Percentiles rank a stretch among this genome's conserved stretches.
phyloP scores from a whole-genome alignment of 768 basidiomycete species.

The Termitomyces bulborhizus region DNA sequence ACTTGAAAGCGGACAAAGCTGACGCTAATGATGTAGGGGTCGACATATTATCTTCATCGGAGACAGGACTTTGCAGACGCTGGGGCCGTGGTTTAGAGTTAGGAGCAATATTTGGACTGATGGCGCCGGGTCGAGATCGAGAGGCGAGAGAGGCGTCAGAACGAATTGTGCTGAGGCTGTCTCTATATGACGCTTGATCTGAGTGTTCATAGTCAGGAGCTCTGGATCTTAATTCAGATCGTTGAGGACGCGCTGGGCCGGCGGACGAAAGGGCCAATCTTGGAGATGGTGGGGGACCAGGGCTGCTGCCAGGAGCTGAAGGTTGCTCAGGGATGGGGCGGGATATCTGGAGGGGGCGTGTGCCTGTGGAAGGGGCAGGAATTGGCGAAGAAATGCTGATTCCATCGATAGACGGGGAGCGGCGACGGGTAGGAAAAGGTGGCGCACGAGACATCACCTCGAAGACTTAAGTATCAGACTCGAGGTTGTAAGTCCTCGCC shows the following conservation, averaged over 20 bases:
- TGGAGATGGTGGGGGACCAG: slow-evolving; percentile 29
- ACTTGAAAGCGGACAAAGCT: slow-evolving; percentile 67
- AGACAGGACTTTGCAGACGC: slow-evolving; percentile 24
- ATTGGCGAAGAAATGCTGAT: slow-evolving; percentile 28
- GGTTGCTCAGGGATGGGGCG: slow-evolving; percentile 45
- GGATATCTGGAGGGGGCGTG: slow-evolving; percentile 56
- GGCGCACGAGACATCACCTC: slow-evolving; percentile 51
- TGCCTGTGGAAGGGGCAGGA: slow-evolving; percentile 28
- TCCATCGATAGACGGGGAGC: slow-evolving; percentile 39
- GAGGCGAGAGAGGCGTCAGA: slow-evolving; percentile 20
- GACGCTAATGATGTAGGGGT: slow-evolving; percentile 44
- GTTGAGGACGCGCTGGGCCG: slow-evolving; percentile 58
- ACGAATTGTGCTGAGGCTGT: slow-evolving; percentile 44
- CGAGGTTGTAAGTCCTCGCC: background rate
- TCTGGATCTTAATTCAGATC: slow-evolving; percentile 59
- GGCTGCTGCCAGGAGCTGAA: slow-evolving; percentile 42
- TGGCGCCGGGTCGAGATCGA: slow-evolving; percentile 5
- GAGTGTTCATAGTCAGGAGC: slow-evolving; percentile 47
- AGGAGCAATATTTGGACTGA: slow-evolving; percentile 11
- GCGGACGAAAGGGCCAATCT: slow-evolving; percentile 30
- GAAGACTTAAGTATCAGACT: background rate
- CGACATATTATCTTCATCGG: slow-evolving; percentile 27
- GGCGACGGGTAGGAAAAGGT: slow-evolving; percentile 50
- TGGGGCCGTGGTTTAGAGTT: slow-evolving; percentile 21
- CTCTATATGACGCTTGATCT: slow-evolving; percentile 40